Evolutionary conservation across 2,329 filamentous ascomycete genomes (phyloP), one percentile per base, ranked within the genome.

Genomic region (Periconia sp.): DNA sequence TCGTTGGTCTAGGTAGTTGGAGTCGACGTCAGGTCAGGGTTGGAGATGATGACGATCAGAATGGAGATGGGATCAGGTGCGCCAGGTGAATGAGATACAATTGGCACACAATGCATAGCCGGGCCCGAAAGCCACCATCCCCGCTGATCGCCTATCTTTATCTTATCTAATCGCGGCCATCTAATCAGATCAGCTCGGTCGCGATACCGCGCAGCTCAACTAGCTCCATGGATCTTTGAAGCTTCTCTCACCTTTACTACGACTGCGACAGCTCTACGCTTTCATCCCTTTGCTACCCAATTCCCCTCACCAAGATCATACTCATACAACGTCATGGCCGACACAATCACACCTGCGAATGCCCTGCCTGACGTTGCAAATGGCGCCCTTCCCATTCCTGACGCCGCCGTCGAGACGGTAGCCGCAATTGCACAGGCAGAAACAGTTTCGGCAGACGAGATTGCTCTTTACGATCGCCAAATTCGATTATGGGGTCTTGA

Each of bases 401-500:
- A 74, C 54, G 64, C 71, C 17, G 71, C 72, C 45, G 71, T 67
- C 6, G 63, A 74, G 59, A 69, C 69, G 0, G 65, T 71, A 6
- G 69, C 73, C 52, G 69, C 74, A 45, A 72, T 74, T 11, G 65
- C 71, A 10, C 71, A 73, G 55, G 70, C 71, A 11, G 71, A 75
- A 58, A 70, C 71, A 27, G 77, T 78, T 53, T 77, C 72, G 19
- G 72, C 74, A 91, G 94, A 97, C 75, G 94, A 99, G 71, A 96
- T 97, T 68, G 94, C 93, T 14, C 85, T 97, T 6, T 99, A 99
- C 73, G 94, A 99, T 76, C 88, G 94, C 47, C 94, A 99, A 74
- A 97, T 99, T 67, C 89, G 94, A 50, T 86, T 99, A 30, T 99
- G 94, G 94, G 94, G 94, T 42, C 90, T 97, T 69, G 87, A 94